These are phyloP conservation scores for Backusella westeae DNA, from an alignment of 192 early-diverging fungal genomes.

Conservation along the genomic window DNA sequence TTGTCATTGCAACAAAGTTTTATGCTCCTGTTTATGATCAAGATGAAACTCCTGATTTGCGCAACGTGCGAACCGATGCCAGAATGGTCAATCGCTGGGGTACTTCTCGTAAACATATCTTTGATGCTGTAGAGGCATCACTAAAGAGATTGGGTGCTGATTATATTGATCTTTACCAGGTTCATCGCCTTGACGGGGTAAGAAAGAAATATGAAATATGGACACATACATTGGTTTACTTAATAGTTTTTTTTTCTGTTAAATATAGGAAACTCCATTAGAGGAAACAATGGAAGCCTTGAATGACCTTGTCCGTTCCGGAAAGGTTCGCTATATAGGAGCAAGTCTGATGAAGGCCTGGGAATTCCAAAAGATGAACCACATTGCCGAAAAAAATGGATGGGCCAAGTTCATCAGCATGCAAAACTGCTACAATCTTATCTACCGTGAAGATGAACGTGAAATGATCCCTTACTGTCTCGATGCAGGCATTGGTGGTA, in stretches of 20 bases:
- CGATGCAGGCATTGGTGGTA: conserved; percentile 30
- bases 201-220: not conserved
- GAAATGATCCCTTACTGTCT: conserved; percentile 38
- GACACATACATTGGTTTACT: not conserved
- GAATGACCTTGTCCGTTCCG: conserved; percentile 61
- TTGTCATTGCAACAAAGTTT: conserved; percentile 83
- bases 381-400: conserved; percentile 37
- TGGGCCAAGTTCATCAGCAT: conserved; percentile 27
- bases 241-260: not conserved
- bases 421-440: conserved; percentile 38
- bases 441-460: conserved; percentile 43
- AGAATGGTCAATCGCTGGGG: conserved; percentile 62
- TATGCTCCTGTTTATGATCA: conserved; percentile 45
- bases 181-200: conserved; percentile 62
- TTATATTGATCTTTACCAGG: conserved; percentile 72
- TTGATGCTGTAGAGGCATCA: conserved; percentile 72
- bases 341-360: conserved; percentile 40
- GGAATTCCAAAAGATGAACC: conserved; percentile 36
- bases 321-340: conserved; percentile 53
- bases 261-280: conserved; percentile 45
- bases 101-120: conserved; percentile 78
- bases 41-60: conserved; percentile 24
- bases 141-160: conserved; percentile 65
- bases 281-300: conserved; percentile 71
- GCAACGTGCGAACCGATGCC: not conserved